Base-by-base conservation (phyloP, 805 yeast species). In the Yamadazyma paraphyllophila region DNA sequence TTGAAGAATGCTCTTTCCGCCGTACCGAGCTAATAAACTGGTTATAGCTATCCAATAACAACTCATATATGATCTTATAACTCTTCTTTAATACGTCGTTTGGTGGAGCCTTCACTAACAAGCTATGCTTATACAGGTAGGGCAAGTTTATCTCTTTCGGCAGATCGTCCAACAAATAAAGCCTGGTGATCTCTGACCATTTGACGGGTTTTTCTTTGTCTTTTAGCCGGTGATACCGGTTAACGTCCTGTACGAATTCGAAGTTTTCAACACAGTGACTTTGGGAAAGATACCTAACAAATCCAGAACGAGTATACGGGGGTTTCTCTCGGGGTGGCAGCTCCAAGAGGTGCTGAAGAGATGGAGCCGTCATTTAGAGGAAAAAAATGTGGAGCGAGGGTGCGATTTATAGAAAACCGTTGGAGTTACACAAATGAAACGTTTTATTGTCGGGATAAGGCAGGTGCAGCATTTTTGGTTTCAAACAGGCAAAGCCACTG, bases 251-350 rank as follows among this genome's bases (percentile, higher is more conserved):
- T 7, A 69, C 50, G 40, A 66, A 69, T 47, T 67, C 71, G 30
- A 61, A 57, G 52, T 68, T 69, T 46, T 69, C 74, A 37, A 61
- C 49, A 53, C 74, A 69, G 49, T 69, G 74, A 26, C 59, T 57
- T 13, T 50, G 44, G 14, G 47, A 36, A 26, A 69, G 57, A 45
- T 55, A 69, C 39, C 57, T 54, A 15, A 56, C 38, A 43, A 69
- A 69, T 20, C 48, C 51, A 3, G 44, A 16, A 16, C 41, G 42
- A 15, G 49, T 48, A 24, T 46, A 49, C 10, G 50, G 47, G 24
- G 29, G 13, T 11, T 32, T 25, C 27, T 42, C 36, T n/a, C 37
- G 36, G 5, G 38, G 38, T 15, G 38, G 38, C 32, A 25, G 15
- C 39, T 39, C 44, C 20, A 44, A 31, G 14, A 51, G 34, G 31